phyloP scores from a whole-genome alignment of 2,329 filamentous ascomycete species.

The Neonectria sp. region DNA sequence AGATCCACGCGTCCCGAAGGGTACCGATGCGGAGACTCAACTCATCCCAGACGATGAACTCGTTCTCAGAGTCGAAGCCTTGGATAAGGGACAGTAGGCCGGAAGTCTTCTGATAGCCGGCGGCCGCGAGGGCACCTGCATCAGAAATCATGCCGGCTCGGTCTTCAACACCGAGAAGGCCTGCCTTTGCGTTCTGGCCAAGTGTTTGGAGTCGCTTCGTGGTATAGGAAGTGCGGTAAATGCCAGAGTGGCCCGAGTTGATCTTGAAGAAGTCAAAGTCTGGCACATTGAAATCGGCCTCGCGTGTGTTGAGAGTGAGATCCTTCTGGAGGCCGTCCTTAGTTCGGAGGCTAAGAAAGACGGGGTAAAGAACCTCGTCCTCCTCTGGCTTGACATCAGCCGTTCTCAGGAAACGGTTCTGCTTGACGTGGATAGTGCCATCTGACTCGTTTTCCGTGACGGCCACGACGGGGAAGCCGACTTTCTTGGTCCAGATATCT shows the following conservation, averaged over 20 bases:
- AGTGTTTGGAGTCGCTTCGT: constrained; percentile 89
- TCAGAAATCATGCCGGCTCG: constrained; percentile 96
- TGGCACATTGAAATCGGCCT: constrained; percentile 83
- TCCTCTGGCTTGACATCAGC: constrained; percentile 95
- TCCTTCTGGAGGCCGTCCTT: constrained; percentile 87
- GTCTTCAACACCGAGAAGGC: constrained; percentile 86
- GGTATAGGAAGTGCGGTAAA: constrained; percentile 92
- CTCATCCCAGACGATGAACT: constrained; percentile 97
- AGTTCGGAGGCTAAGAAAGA: constrained; percentile 88
- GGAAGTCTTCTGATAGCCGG: constrained; percentile 94
- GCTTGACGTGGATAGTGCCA: constrained; percentile 87
- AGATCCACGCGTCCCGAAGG: constrained; percentile 88
- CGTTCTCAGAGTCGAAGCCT: constrained; percentile 85
- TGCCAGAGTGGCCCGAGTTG: constrained; percentile 93
- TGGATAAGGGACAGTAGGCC: constrained; percentile 89
- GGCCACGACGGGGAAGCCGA: constrained; percentile 91
- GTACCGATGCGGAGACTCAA: constrained; percentile 83
- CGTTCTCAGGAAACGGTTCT: constrained; percentile 94
- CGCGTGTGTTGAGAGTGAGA: constrained; percentile 73
- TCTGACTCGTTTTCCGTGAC: constrained; percentile 78
- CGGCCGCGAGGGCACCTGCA: constrained; percentile 88
- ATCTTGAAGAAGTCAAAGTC: constrained; percentile 94
- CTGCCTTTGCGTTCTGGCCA: constrained; percentile 82
- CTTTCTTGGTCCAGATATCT: constrained; percentile 97
- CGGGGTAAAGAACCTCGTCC: constrained; percentile 88